phyloP scores from a whole-genome alignment of 2,329 filamentous ascomycete genomes.

The Thielaviopsis euricoi region DNA sequence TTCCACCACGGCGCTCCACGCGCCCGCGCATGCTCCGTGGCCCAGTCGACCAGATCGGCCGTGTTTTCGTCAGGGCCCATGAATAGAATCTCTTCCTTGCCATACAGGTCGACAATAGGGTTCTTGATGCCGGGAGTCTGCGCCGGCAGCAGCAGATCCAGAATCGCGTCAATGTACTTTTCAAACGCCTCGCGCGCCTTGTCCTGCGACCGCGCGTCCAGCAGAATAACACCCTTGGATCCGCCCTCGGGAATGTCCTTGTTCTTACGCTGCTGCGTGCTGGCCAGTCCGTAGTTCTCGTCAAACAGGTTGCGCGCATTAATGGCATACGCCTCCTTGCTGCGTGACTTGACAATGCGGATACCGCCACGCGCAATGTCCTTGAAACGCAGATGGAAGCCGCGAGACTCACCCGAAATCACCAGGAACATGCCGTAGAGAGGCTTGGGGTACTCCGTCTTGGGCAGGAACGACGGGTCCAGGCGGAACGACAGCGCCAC shows the following conservation, averaged over 20 bases:
- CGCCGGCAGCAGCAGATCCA: slow-evolving; percentile 82
- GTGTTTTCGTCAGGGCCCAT: slow-evolving; percentile 99
- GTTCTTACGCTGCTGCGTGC: slow-evolving; percentile 98
- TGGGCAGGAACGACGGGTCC: slow-evolving; percentile 74
- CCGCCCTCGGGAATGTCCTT: slow-evolving; percentile 98
- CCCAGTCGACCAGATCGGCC: slow-evolving; percentile 92
- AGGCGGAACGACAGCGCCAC: slow-evolving; percentile 93
- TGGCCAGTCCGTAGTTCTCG: slow-evolving; percentile 96
- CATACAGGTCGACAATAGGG: slow-evolving; percentile 87
- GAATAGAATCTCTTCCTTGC: slow-evolving; percentile 92
- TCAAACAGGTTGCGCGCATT: slow-evolving; percentile 94
- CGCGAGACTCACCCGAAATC: slow-evolving; percentile 89
- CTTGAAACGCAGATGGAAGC: slow-evolving; percentile 93
- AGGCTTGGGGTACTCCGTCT: slow-evolving; percentile 81
- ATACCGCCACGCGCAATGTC: slow-evolving; percentile 96
- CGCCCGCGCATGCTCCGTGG: slow-evolving; percentile 79
- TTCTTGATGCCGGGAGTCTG: slow-evolving; percentile 96
- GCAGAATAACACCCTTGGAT: slow-evolving; percentile 90
- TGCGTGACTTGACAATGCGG: slow-evolving; percentile 94
- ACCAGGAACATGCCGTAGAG: slow-evolving; percentile 98
- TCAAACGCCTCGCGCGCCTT: slow-evolving; percentile 86
- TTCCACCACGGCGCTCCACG: slow-evolving; percentile 98
- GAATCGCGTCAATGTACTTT: slow-evolving; percentile 98
- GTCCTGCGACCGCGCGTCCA: slow-evolving; percentile 88
- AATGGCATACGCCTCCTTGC: slow-evolving; percentile 88